Conservation (phyloP, 169 alveolate species). For the Plasmodium coatneyi region DNA sequence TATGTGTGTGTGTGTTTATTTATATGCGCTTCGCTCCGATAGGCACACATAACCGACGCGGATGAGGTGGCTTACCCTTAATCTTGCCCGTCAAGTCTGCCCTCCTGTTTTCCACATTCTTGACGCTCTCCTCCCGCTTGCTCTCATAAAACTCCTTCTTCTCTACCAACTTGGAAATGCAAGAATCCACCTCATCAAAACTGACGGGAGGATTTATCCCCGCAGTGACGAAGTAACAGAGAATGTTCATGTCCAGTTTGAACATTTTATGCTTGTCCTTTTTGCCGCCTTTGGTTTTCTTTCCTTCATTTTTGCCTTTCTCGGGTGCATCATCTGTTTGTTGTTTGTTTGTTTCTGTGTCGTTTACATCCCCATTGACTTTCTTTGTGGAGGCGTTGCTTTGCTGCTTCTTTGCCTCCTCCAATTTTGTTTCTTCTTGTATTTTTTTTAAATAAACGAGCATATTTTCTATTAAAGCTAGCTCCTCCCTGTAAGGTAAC, state of each 20-base stretch:
- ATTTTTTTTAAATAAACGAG: slow-evolving; percentile 45
- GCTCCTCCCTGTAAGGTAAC: slow-evolving; percentile 69
- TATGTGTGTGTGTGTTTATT: not conserved
- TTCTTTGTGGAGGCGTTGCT: not conserved
- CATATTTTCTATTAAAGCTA: slow-evolving; percentile 68
- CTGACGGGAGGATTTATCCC: slow-evolving; percentile 85
- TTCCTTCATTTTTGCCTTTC: slow-evolving; percentile 34
- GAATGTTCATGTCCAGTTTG: slow-evolving; percentile 83
- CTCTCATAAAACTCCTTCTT: slow-evolving; percentile 78
- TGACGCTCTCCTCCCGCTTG: slow-evolving; percentile 78
- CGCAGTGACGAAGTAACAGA: slow-evolving; percentile 83
- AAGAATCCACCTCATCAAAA: slow-evolving; percentile 78
- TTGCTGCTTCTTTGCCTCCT: slow-evolving; percentile 52
- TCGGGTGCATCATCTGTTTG: not conserved
- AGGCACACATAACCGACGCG: not conserved
- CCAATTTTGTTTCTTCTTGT: slow-evolving; percentile 52
- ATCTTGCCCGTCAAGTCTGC: slow-evolving; percentile 76
- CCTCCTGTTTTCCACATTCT: slow-evolving; percentile 80
- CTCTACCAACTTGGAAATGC: slow-evolving; percentile 76
- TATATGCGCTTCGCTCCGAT: not conserved
- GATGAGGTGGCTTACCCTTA: slow-evolving; percentile 14
- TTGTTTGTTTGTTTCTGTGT: not conserved
- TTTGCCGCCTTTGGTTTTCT: slow-evolving; percentile 78
- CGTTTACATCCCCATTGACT: slow-evolving; percentile 47
- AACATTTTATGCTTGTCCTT: slow-evolving; percentile 76